phyloP scores from a whole-genome alignment of 768 basidiomycete species.

The Agrocybe pediades region DNA sequence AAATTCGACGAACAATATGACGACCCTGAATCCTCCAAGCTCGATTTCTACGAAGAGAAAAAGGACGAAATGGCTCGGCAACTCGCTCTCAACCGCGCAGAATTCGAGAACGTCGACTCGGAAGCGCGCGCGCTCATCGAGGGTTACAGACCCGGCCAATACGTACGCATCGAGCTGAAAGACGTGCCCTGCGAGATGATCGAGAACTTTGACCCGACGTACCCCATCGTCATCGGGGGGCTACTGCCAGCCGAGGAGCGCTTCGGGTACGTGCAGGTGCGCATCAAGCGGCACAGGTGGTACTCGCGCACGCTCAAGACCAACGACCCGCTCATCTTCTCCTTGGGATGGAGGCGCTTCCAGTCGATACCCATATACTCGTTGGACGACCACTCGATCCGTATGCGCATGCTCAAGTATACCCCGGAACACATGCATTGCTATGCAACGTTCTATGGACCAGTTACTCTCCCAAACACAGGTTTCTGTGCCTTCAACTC shows the following conservation, averaged over 20 bases:
- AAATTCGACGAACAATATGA: constrained; percentile 98
- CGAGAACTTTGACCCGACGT: constrained; percentile 88
- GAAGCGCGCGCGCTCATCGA: constrained; percentile 84
- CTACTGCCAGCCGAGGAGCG: constrained; percentile 87
- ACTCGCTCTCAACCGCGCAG: constrained; percentile 77
- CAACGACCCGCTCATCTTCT: constrained; percentile 95
- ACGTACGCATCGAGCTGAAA: constrained; percentile 88
- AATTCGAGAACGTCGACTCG: constrained; percentile 79
- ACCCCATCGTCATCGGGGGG: constrained; percentile 92
- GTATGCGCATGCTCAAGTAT: constrained; percentile 99
- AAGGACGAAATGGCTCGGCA: constrained; percentile 92
- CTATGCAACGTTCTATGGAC: constrained; percentile 96
- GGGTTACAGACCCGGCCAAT: constrained; percentile 87
- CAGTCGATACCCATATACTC: constrained; percentile 95
- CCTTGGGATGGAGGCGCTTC: constrained; percentile 97
- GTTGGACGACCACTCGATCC: constrained; percentile 95
- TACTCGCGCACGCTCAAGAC: constrained; percentile 89
- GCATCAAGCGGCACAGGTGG: constrained; percentile 97
- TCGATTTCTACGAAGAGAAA: constrained; percentile 88
- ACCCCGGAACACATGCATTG: constrained; percentile 99
- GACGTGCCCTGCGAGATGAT: constrained; percentile 90
- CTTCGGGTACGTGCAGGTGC: constrained; percentile 92
- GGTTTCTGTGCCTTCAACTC: constrained; percentile 98
- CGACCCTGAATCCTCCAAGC: constrained; percentile 75
- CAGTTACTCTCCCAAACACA: constrained; percentile 88